phyloP scores from a whole-genome alignment of 352 stramenopile genomes.

The Plasmopara halstedii region DNA sequence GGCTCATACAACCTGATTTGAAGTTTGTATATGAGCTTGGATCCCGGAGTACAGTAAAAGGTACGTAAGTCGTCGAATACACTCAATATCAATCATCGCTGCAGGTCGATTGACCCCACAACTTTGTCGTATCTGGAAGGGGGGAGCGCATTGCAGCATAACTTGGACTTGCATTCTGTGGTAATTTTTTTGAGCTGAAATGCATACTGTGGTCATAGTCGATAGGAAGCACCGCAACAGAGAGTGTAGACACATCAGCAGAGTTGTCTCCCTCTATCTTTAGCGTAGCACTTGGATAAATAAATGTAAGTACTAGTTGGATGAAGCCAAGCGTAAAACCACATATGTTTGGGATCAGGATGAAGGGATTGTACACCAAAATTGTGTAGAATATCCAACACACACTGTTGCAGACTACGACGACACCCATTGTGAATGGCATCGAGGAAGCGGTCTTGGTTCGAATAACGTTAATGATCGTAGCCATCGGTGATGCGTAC shows the following conservation, averaged over 20 bases:
- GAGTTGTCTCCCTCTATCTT: neutral
- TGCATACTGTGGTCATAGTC: neutral
- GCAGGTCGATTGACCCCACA: too few relatives aligned
- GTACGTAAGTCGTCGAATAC: neutral
- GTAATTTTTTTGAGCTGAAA: neutral
- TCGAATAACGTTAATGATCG: neutral
- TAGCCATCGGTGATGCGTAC: slow-evolving; percentile 22
- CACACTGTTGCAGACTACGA: neutral
- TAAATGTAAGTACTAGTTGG: neutral
- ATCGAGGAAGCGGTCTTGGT: slow-evolving; percentile 1
- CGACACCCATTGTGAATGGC: slow-evolving; percentile 3
- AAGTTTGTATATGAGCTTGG: too few relatives aligned
- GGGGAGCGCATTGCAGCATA: neutral
- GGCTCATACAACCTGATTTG: too few relatives aligned
- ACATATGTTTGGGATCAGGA: neutral
- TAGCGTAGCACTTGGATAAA: neutral
- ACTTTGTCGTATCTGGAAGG: too few relatives aligned
- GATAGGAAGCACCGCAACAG: neutral
- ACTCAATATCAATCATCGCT: neutral
- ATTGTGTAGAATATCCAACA: neutral
- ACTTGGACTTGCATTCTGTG: neutral
- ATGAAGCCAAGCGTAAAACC: neutral
- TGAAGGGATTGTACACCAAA: neutral
- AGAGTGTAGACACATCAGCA: neutral
- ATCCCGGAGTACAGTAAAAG: too few relatives aligned